phyloP scores from a whole-genome alignment of 2,329 filamentous ascomycete genomes.

The Colletotrichum sp. region DNA sequence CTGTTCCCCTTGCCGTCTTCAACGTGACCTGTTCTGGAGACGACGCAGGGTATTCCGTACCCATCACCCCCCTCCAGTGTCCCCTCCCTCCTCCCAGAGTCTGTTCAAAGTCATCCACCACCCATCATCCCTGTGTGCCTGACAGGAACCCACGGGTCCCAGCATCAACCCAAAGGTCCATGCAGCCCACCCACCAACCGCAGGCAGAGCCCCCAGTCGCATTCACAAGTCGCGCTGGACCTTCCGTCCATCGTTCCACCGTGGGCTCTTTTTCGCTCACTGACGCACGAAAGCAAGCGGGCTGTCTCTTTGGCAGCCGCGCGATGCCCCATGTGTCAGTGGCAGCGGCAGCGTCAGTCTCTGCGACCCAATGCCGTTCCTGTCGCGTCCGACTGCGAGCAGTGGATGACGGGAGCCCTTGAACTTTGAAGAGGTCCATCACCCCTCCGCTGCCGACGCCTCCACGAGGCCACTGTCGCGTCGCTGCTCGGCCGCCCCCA shows the following conservation, averaged over 20 bases:
- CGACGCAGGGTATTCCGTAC: neutral
- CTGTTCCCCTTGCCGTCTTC: neutral
- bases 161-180: neutral
- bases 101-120: neutral
- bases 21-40: neutral
- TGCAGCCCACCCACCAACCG: conserved; percentile 1
- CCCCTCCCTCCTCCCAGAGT: neutral
- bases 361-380: neutral
- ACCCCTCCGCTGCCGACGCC: conserved; percentile 4
- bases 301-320: neutral
- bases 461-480: neutral
- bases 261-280: neutral
- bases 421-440: neutral
- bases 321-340: neutral
- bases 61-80: neutral
- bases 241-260: conserved; percentile 1
- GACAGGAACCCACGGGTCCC: neutral
- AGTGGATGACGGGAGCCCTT: neutral
- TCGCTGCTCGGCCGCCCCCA: conserved; percentile 6
- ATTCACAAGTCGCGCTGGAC: neutral
- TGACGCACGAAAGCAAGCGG: neutral
- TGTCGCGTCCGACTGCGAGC: neutral
- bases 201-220: neutral
- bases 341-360: neutral
- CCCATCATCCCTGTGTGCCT: neutral